Evolutionary conservation across 257 asterid genomes (phyloP).

Genomic region (Solanum medicagineum): DNA sequence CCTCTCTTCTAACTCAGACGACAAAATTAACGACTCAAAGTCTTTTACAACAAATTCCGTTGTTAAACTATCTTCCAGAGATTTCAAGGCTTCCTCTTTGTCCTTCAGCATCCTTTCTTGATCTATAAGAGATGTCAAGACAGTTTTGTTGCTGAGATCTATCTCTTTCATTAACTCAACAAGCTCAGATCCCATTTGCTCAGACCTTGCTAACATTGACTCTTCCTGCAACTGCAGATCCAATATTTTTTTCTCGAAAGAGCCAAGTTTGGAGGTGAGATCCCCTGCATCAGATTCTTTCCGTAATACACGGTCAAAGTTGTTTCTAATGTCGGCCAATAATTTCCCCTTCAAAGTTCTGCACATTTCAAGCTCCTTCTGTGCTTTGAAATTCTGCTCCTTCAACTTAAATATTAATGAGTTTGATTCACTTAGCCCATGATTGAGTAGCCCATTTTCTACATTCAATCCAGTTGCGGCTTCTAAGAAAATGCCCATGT

Average conservation of each 20-base stretch:
- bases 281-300: constrained; percentile 69
- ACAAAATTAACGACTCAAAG: constrained; percentile 41
- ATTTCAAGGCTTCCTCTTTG: constrained; percentile 33
- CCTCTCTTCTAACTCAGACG: constrained; percentile 43
- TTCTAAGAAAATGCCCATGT: constrained; percentile 82
- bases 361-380: constrained; percentile 75
- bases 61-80: constrained; percentile 45
- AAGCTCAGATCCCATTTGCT: constrained; percentile 68
- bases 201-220: constrained; percentile 69
- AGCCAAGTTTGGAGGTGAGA: constrained; percentile 42
- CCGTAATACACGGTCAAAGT: constrained; percentile 56
- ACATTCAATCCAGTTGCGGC: constrained; percentile 69
- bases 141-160: constrained; percentile 43
- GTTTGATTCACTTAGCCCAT: constrained; percentile 67
- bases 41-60: constrained; percentile 46
- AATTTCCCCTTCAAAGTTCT: constrained; percentile 69
- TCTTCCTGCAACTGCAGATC: constrained; percentile 71
- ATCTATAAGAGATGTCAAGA: constrained; percentile 39
- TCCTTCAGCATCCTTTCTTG: constrained; percentile 54
- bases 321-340: constrained; percentile 57
- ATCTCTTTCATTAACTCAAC: constrained; percentile 56
- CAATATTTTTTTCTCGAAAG: constrained; percentile 59
- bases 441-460: constrained; percentile 77
- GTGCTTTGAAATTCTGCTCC: constrained; percentile 58
- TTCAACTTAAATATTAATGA: constrained; percentile 55